Evolutionary conservation across 306 rosid species (phyloP).

Genomic region (Chamaecrista fasciculata): DNA sequence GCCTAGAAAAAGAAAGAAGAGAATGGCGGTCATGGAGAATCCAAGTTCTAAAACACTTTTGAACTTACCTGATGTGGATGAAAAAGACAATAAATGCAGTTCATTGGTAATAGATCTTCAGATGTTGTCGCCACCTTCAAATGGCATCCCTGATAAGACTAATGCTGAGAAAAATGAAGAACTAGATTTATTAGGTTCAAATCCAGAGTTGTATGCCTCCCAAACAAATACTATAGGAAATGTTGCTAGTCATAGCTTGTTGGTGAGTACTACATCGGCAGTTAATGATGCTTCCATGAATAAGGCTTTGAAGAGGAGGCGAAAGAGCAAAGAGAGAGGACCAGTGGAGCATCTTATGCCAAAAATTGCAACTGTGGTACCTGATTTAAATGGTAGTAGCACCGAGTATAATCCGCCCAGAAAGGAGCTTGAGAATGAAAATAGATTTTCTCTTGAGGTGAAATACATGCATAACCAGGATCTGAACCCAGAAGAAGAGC

Average conservation of each 20-base stretch:
- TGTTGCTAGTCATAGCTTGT: slow-evolving; percentile 9
- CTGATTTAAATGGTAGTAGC: slow-evolving; percentile 65
- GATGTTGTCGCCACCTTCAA: slow-evolving; percentile 11
- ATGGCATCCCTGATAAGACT: slow-evolving; percentile 19
- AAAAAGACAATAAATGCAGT: slow-evolving; percentile 22
- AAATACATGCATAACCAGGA: slow-evolving; percentile 38
- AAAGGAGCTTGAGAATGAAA: slow-evolving; percentile 37
- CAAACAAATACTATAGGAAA: slow-evolving; percentile 18
- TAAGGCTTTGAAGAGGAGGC: slow-evolving; percentile 19
- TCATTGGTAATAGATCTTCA: slow-evolving; percentile 52
- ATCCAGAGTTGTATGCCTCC: slow-evolving; percentile 20
- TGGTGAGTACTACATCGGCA: slow-evolving; percentile 10
- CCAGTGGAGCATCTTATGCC: slow-evolving; percentile 24
- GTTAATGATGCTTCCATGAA: slow-evolving; percentile 3
- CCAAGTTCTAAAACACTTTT: slow-evolving; percentile 24
- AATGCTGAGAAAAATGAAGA: slow-evolving; percentile 23
- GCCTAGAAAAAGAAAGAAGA: slow-evolving; percentile 46
- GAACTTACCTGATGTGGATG: neutral
- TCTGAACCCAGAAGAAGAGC: slow-evolving; percentile 37
- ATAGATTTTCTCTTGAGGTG: slow-evolving; percentile 31
- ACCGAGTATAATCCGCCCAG: slow-evolving; percentile 36
- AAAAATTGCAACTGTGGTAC: slow-evolving; percentile 38
- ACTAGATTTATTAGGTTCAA: slow-evolving; percentile 20
- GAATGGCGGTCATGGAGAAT: slow-evolving; percentile 1
- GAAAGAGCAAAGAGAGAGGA: slow-evolving; percentile 34